phyloP scores from a whole-genome alignment of 2,329 filamentous ascomycete species.

The Thielaviopsis euricoi region DNA sequence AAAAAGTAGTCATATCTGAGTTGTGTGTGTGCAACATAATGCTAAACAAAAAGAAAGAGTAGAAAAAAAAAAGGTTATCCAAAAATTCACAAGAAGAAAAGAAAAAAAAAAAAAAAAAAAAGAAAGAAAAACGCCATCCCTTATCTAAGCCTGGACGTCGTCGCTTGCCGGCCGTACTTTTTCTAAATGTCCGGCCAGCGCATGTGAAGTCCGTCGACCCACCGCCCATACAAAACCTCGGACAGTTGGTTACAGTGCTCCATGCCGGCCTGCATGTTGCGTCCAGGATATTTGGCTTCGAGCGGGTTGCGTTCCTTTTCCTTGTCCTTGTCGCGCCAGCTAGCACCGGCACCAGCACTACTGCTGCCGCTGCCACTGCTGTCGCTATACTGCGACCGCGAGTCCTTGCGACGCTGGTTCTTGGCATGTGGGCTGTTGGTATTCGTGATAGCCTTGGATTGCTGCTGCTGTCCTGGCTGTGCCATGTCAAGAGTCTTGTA shows the following conservation, averaged over 20 bases:
- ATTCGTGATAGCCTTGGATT: slow-evolving; percentile 55
- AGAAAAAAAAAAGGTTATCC: too few species aligned
- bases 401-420: slow-evolving; percentile 50
- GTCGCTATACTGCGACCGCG: slow-evolving; percentile 23
- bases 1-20: background rate
- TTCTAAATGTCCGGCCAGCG: slow-evolving; percentile 40
- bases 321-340: slow-evolving; percentile 6
- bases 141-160: background rate
- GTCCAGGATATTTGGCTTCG: slow-evolving; percentile 38
- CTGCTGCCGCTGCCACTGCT: slow-evolving; percentile 17
- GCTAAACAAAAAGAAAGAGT: too few species aligned
- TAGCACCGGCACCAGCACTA: background rate
- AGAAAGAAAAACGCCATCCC: background rate
- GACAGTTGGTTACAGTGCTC: slow-evolving; percentile 81
- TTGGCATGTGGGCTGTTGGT: slow-evolving; percentile 75
- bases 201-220: slow-evolving; percentile 67
- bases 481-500: slow-evolving; percentile 10
- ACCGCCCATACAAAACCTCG: slow-evolving; percentile 79
- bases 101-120: background rate
- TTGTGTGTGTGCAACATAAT: background rate
- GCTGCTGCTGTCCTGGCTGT: background rate
- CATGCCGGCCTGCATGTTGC: slow-evolving; percentile 52
- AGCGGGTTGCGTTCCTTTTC: slow-evolving; percentile 28
- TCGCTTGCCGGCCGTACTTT: background rate
- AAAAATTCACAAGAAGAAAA: background rate